These are phyloP conservation scores for Luffa acutangula DNA, from an alignment of 306 rosid species.

Conservation along the genomic window DNA sequence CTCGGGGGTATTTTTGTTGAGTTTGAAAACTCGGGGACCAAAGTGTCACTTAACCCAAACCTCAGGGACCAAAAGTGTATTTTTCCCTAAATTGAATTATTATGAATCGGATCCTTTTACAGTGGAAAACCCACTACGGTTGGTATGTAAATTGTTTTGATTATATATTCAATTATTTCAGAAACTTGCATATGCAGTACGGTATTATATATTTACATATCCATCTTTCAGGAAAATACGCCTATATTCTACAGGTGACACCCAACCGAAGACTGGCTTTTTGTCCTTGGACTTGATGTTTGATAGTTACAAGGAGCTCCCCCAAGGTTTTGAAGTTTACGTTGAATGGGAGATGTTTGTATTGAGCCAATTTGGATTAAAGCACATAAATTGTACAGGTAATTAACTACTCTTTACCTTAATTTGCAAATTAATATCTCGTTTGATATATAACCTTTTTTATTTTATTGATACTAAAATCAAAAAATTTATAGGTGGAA, in stretches of 20 bases:
- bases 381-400: neutral
- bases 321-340: neutral
- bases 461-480: too few relatives aligned
- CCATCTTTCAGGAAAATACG: neutral
- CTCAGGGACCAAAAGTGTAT: too few relatives aligned
- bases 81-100: too few relatives aligned
- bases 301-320: neutral
- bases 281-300: neutral
- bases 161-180: neutral
- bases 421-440: neutral
- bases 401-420: neutral
- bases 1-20: too few relatives aligned
- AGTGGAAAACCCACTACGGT: neutral
- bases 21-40: too few relatives aligned
- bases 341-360: neutral
- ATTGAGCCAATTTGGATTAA: neutral
- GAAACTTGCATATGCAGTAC: neutral
- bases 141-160: neutral
- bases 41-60: too few relatives aligned
- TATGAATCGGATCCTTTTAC: neutral
- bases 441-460: too few relatives aligned
- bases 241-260: neutral
- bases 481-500: too few relatives aligned
- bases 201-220: neutral
- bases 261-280: neutral